Evolutionary conservation across 805 yeast species (phyloP).

Genomic region (Candida quercuum): DNA sequence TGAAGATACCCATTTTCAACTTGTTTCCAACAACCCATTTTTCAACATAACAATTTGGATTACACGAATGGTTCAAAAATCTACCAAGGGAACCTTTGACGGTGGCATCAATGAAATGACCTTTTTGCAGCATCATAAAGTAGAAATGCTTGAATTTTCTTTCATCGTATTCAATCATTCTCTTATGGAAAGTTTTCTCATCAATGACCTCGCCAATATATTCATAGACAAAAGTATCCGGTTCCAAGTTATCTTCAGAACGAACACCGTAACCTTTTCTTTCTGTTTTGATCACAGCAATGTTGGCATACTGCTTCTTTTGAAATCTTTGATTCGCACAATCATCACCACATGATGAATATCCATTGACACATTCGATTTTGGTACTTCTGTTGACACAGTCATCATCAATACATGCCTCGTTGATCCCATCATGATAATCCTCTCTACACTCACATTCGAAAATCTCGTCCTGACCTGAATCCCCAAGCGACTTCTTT

Average conservation of each 20-base stretch:
- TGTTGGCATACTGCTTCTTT: slow-evolving; percentile 59
- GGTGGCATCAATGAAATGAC: slow-evolving; percentile 94
- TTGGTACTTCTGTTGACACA: slow-evolving; percentile 91
- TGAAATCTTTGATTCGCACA: slow-evolving; percentile 92
- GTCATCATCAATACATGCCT: slow-evolving; percentile 82
- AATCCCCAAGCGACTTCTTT: slow-evolving; percentile 54
- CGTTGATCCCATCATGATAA: slow-evolving; percentile 36
- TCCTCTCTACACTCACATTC: slow-evolving; percentile 80
- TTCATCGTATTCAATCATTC: slow-evolving; percentile 71
- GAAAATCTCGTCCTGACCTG: slow-evolving; percentile 74
- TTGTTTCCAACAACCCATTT: slow-evolving; percentile 96
- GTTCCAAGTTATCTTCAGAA: slow-evolving; percentile 53
- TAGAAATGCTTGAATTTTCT: slow-evolving; percentile 76
- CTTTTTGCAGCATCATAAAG: slow-evolving; percentile 92
- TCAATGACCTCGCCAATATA: slow-evolving; percentile 93
- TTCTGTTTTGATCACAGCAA: slow-evolving; percentile 81
- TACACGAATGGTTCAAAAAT: slow-evolving; percentile 92
- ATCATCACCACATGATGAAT: slow-evolving; percentile 62
- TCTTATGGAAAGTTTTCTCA: slow-evolving; percentile 63
- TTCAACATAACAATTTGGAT: slow-evolving; percentile 91
- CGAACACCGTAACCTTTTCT: slow-evolving; percentile 87
- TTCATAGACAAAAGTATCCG: slow-evolving; percentile 77
- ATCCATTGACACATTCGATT: slow-evolving; percentile 79
- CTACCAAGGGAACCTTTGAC: slow-evolving; percentile 83
- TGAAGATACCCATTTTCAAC: slow-evolving; percentile 90